Evolutionary conservation across 2,329 filamentous ascomycete genomes (phyloP).

Genomic region (Phyllosticta ampelicida): DNA sequence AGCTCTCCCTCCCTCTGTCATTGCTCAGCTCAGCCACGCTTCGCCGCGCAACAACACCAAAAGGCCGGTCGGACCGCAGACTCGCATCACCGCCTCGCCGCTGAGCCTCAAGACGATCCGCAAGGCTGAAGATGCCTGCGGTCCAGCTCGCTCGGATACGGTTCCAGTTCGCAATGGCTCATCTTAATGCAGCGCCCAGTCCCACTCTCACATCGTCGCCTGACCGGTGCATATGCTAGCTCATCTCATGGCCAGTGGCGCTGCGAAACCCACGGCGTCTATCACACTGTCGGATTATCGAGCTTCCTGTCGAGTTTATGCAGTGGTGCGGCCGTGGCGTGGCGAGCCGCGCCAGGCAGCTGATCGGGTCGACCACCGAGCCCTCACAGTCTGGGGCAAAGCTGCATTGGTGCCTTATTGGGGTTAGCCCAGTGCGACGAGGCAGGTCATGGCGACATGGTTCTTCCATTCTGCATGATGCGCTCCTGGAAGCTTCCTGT

Average conservation of each 20-base stretch:
- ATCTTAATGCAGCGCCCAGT: not conserved
- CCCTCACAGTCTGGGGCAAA: not conserved
- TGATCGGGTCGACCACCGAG: not conserved
- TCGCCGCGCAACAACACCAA: not conserved
- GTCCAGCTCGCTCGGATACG: not conserved
- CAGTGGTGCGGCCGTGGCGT: not conserved
- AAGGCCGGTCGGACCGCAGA: too few species aligned
- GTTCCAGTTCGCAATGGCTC: not conserved
- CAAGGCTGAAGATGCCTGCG: not conserved
- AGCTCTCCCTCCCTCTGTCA: not conserved
- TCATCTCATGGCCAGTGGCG: not conserved
- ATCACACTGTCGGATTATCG: not conserved
- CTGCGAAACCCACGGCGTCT: not conserved
- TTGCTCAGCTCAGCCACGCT: not conserved
- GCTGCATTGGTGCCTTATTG: not conserved
- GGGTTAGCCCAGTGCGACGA: not conserved
- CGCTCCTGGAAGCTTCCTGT: not conserved
- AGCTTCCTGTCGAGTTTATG: not conserved
- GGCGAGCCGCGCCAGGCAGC: not conserved
- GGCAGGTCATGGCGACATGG: not conserved
- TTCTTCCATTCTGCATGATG: not conserved
- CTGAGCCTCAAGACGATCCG: not conserved
- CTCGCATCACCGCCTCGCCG: not conserved
- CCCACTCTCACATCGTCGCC: not conserved
- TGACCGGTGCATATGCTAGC: not conserved